These are phyloP conservation scores for Paraleonurus japonicus DNA, from an alignment of 257 asterid species.

Conservation along the genomic window DNA sequence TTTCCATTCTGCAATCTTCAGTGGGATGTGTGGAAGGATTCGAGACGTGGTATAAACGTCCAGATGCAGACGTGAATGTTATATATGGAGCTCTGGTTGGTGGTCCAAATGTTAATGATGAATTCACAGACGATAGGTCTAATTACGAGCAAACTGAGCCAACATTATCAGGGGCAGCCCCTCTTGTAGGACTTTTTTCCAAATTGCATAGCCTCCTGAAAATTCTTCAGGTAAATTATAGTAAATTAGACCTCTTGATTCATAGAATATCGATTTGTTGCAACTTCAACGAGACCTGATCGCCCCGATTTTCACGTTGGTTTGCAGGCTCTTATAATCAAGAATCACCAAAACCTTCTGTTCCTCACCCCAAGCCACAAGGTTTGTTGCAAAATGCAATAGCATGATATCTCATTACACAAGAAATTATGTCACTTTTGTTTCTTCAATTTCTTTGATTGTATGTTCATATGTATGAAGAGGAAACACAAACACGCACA, in stretches of 20 bases:
- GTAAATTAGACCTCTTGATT: neutral
- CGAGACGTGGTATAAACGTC: neutral
- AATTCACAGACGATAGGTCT: neutral
- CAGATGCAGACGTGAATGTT: neutral
- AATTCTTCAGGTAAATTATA: neutral
- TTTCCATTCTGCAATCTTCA: neutral
- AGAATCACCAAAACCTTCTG: neutral
- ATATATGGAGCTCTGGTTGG: neutral
- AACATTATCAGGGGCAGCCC: neutral
- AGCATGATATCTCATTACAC: neutral
- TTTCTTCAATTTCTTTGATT: neutral
- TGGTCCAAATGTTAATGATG: neutral
- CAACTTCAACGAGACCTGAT: neutral
- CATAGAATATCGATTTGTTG: neutral
- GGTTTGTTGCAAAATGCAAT: neutral
- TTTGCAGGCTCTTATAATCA: neutral
- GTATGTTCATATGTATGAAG: too few relatives aligned
- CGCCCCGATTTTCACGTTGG: neutral
- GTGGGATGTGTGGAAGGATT: neutral
- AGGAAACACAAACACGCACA: neutral
- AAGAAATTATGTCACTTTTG: neutral
- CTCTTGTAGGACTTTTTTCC: neutral
- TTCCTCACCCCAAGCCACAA: neutral
- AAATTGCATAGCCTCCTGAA: neutral
- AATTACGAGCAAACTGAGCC: neutral